Percentiles rank a stretch among this genome's conserved stretches.
phyloP scores from a whole-genome alignment of 73 alveolate species.

The Tetrahymena borealis region DNA sequence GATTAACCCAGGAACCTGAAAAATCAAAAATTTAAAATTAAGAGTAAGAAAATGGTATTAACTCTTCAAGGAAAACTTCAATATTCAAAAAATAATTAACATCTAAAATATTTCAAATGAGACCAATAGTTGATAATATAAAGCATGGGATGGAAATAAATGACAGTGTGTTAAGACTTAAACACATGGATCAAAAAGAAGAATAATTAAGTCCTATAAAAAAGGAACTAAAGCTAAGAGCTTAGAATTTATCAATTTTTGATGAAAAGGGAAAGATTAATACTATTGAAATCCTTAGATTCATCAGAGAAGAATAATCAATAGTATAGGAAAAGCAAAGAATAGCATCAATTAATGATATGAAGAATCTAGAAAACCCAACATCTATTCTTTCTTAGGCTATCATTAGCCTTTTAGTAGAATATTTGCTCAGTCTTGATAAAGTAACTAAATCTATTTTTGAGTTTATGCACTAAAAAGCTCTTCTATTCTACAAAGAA shows the following conservation, averaged over 20 bases:
- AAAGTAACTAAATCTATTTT: background rate
- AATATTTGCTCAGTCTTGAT: background rate
- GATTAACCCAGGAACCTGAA: too few species aligned
- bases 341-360: background rate
- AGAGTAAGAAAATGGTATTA: too few species aligned
- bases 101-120: background rate
- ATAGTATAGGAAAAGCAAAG: background rate
- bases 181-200: background rate
- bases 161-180: background rate
- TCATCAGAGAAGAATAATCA: background rate
- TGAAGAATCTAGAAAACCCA: background rate
- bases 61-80: background rate
- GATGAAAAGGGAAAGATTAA: too few species aligned
- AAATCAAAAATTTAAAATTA: too few species aligned
- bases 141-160: background rate
- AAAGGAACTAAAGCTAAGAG: too few species aligned
- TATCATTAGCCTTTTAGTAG: background rate
- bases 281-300: background rate
- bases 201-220: too few species aligned
- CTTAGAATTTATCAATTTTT: too few species aligned
- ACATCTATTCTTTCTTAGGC: background rate
- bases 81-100: background rate
- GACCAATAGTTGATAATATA: background rate
- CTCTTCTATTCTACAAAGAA: background rate
- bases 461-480: background rate